A percentile compares a stretch with the other conserved stretches of the same genome.
Conservation (phyloP, 1,284 basidiomycete genomes). For the Cryptococcus maquisensis region DNA sequence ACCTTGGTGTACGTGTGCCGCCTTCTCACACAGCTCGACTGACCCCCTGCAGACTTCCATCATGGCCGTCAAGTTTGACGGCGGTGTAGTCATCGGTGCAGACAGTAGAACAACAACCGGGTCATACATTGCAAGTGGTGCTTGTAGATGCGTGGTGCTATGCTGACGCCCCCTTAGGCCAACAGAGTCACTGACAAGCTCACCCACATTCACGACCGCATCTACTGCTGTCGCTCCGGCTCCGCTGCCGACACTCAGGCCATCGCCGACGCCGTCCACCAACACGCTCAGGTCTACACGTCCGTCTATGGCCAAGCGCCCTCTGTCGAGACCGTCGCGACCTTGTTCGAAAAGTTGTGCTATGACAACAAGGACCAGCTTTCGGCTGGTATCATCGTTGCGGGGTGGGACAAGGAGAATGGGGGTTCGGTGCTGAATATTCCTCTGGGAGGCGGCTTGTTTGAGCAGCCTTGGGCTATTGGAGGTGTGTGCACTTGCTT, state of each 20-base stretch:
- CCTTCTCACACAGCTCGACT: neutral
- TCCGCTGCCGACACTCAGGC: constrained; percentile 98
- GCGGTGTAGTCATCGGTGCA: constrained; percentile 92
- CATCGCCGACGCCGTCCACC: constrained; percentile 87
- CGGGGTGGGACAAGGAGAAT: constrained; percentile 89
- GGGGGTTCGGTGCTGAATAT: constrained; percentile 98
- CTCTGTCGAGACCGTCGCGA: constrained; percentile 75
- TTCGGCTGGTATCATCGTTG: constrained; percentile 94
- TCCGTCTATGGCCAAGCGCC: constrained; percentile 62
- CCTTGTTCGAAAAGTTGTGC: constrained; percentile 81
- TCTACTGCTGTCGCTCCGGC: constrained; percentile 98
- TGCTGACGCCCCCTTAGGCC: constrained; percentile 51
- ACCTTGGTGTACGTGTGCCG: constrained; percentile 71
- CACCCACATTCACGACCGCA: constrained; percentile 92
- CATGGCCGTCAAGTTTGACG: constrained; percentile 97
- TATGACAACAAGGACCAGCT: constrained; percentile 91
- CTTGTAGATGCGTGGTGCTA: neutral
- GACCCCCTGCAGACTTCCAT: constrained; percentile 74
- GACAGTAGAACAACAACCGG: constrained; percentile 97
- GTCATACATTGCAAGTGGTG: constrained; percentile 77
- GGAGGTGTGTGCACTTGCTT: constrained; percentile 59
- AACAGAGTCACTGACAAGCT: constrained; percentile 99
- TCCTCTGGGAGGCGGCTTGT: constrained; percentile 86
- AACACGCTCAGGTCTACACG: constrained; percentile 77
- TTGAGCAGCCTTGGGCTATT: constrained; percentile 95